These are phyloP conservation scores for Leptosphaerulina australis DNA, from an alignment of 2,329 filamentous ascomycete species.

Conservation along the genomic window DNA sequence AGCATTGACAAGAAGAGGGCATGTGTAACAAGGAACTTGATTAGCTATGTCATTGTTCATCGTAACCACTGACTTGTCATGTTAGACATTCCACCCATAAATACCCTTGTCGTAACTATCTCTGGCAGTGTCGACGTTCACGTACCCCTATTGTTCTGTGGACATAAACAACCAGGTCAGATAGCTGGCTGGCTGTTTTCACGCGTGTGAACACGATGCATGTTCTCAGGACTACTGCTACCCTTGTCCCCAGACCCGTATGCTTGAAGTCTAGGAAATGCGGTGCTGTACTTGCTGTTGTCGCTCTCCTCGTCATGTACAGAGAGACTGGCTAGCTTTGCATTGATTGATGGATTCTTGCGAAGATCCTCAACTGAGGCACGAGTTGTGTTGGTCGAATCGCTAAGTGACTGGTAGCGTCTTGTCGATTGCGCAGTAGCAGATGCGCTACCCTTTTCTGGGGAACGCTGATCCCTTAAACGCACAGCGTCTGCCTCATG, in stretches of 20 bases:
- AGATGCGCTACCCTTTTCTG: constrained; percentile 20
- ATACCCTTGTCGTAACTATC: too few relatives aligned
- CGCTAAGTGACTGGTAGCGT: constrained; percentile 23
- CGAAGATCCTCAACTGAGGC: not conserved
- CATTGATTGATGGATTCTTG: not conserved
- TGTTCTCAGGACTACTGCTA: not conserved
- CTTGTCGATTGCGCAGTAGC: constrained; percentile 14
- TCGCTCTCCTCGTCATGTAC: constrained; percentile 1
- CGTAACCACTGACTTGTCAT: not conserved
- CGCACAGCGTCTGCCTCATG: constrained; percentile 41
- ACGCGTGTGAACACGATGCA: constrained; percentile 11
- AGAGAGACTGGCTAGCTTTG: constrained; percentile 10
- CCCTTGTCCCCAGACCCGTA: not conserved
- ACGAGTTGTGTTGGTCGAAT: constrained; percentile 18
- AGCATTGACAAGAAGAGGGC: not conserved
- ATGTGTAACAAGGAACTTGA: not conserved
- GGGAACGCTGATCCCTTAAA: constrained; percentile 41
- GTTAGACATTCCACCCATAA: not conserved
- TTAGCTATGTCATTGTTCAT: not conserved
- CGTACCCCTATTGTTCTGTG: too few relatives aligned
- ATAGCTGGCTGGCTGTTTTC: constrained; percentile 16
- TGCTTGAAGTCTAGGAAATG: not conserved
- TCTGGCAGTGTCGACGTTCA: not conserved
- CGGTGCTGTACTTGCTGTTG: not conserved
- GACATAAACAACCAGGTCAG: not conserved